A percentile compares a stretch with the other conserved stretches of the same genome.
Conservation (phyloP, 2,329 filamentous ascomycete species). For the Aspergillus sojae region DNA sequence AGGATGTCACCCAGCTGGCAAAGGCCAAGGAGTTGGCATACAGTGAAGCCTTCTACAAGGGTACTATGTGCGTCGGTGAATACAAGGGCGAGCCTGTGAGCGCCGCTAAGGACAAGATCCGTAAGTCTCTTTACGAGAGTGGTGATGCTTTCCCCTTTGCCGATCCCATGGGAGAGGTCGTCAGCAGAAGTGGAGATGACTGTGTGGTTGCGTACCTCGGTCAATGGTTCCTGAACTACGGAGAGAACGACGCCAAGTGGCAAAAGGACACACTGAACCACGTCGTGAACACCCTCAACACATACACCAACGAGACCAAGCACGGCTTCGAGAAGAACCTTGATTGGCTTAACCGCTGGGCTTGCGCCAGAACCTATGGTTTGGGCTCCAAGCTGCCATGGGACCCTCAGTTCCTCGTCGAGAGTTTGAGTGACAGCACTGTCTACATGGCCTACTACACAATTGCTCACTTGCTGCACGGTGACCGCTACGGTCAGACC, state of each 20-base stretch:
- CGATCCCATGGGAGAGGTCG: slow-evolving; percentile 87
- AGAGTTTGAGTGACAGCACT: slow-evolving; percentile 88
- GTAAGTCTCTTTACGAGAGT: slow-evolving; percentile 73
- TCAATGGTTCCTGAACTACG: slow-evolving; percentile 98
- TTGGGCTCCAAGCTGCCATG: slow-evolving; percentile 93
- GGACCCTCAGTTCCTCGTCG: slow-evolving; percentile 88
- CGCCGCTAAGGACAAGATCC: slow-evolving; percentile 81
- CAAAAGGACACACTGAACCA: slow-evolving; percentile 72
- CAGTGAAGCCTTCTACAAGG: slow-evolving; percentile 97
- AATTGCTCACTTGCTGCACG: slow-evolving; percentile 68
- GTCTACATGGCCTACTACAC: slow-evolving; percentile 75
- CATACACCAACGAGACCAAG: slow-evolving; percentile 75
- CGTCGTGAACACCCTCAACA: slow-evolving; percentile 74
- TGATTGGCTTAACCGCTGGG: slow-evolving; percentile 94
- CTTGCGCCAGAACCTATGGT: slow-evolving; percentile 87
- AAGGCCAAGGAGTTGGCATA: slow-evolving; percentile 96
- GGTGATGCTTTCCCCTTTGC: slow-evolving; percentile 87
- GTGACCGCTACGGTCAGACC: slow-evolving; percentile 80
- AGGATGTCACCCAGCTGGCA: slow-evolving; percentile 85
- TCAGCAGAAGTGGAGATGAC: slow-evolving; percentile 86
- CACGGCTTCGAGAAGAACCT: slow-evolving; percentile 83
- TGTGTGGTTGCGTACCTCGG: slow-evolving; percentile 92
- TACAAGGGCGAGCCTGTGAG: slow-evolving; percentile 87
- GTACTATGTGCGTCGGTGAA: slow-evolving; percentile 82
- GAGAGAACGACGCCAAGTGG: slow-evolving; percentile 79